These are phyloP conservation scores for Artemisia annua DNA, from an alignment of 129 eudicot genomes.

Conservation along the genomic window DNA sequence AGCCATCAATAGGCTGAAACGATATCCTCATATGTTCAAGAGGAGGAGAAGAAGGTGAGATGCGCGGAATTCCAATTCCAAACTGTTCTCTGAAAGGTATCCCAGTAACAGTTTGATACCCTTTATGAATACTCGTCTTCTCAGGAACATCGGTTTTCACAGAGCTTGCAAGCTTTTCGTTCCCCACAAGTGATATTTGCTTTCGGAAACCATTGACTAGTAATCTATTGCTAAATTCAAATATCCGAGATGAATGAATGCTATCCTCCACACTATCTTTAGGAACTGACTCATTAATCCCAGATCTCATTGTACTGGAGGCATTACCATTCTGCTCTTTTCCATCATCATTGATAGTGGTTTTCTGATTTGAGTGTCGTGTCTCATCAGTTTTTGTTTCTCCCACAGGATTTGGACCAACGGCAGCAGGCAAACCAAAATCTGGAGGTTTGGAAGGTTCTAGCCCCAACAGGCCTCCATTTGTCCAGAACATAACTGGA, in stretches of 20 bases:
- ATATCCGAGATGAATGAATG: constrained; percentile 46
- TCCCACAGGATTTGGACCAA: constrained; percentile 21
- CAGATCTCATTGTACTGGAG: constrained; percentile 24
- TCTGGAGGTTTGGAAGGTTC: constrained; percentile 97
- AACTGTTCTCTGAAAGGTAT: constrained; percentile 42
- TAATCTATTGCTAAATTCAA: constrained; percentile 53
- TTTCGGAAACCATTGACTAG: constrained; percentile 54
- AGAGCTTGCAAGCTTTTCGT: constrained; percentile 42
- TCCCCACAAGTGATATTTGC: constrained; percentile 45
- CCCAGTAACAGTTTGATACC: constrained; percentile 35
- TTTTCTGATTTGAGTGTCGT: neutral
- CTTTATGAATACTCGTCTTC: constrained; percentile 25
- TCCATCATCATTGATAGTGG: constrained; percentile 1
- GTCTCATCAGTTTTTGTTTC: constrained; percentile 22
- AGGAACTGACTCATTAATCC: constrained; percentile 23
- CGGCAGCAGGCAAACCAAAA: constrained; percentile 43
- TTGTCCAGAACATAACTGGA: constrained; percentile 80
- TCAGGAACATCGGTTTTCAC: constrained; percentile 38
- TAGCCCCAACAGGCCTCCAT: constrained; percentile 87
- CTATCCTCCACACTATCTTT: constrained; percentile 21
- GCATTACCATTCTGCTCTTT: constrained; percentile 14
- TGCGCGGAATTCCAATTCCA: constrained; percentile 34
- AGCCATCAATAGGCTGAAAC: constrained; percentile 77
- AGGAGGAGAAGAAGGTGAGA: constrained; percentile 86
- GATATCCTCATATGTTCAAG: constrained; percentile 93